A percentile compares a stretch with the other conserved stretches of the same genome.
Evolutionary conservation across 768 basidiomycete genomes (phyloP).

Genomic region (Chalciporus sphaerocephalus): DNA sequence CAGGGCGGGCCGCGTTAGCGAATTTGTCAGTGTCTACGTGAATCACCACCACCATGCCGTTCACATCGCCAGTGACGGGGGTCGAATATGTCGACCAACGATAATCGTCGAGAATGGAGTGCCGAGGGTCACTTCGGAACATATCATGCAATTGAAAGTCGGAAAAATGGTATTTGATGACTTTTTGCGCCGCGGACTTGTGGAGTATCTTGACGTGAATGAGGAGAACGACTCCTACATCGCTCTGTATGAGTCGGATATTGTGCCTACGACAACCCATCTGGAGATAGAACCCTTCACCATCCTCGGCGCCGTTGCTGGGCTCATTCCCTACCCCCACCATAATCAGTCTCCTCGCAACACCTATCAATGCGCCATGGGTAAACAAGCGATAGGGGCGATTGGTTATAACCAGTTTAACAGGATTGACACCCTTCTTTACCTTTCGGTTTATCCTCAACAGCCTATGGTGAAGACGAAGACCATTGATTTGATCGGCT

Average conservation of each 20-base stretch:
- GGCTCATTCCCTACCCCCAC: constrained; percentile 97
- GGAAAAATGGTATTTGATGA: constrained; percentile 84
- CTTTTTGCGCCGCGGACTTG: constrained; percentile 85
- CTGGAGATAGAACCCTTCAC: constrained; percentile 99
- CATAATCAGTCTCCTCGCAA: constrained; percentile 99
- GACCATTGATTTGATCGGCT: constrained; percentile 95
- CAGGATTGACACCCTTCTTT: constrained; percentile 96
- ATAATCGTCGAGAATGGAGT: constrained; percentile 88
- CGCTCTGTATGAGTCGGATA: constrained; percentile 87
- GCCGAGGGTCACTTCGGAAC: constrained; percentile 73
- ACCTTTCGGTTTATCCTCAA: constrained; percentile 96
- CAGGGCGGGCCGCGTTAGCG: constrained; percentile 86
- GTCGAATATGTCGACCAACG: constrained; percentile 94
- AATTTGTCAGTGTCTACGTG: constrained; percentile 95
- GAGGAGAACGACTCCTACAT: constrained; percentile 98
- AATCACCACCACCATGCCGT: constrained; percentile 94
- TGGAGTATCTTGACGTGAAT: constrained; percentile 98
- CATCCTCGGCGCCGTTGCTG: constrained; percentile 93
- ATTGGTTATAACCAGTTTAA: constrained; percentile 98
- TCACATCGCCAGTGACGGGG: constrained; percentile 95
- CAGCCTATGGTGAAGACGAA: constrained; percentile 99
- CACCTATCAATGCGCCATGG: constrained; percentile 99
- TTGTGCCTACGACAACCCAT: constrained; percentile 81
- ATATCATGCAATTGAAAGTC: constrained; percentile 79
- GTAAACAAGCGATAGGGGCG: constrained; percentile 98